These are phyloP conservation scores for Gaeumannomyces sp. DNA, from an alignment of 2,329 filamentous ascomycete genomes.

Conservation along the genomic window DNA sequence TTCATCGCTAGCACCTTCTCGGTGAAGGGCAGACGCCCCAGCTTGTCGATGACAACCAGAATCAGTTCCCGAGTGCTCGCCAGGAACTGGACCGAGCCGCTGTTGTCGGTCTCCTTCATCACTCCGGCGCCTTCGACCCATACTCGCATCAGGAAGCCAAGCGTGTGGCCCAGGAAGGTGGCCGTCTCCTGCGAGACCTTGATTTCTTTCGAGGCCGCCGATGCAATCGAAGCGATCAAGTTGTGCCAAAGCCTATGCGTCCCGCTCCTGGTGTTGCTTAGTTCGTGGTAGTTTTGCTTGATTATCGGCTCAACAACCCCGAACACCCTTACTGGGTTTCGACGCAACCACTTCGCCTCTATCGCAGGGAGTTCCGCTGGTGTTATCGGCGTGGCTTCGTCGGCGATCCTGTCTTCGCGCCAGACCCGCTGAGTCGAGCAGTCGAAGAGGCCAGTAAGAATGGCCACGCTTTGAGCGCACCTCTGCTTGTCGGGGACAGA, in stretches of 20 bases:
- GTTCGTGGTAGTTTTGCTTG: constrained; percentile 52
- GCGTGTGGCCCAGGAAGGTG: constrained; percentile 66
- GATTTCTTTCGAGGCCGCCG: constrained; percentile 76
- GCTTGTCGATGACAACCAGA: constrained; percentile 39
- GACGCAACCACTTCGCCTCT: constrained; percentile 82
- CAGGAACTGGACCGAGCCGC: constrained; percentile 44
- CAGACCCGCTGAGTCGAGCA: constrained; percentile 55
- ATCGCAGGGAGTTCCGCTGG: constrained; percentile 76
- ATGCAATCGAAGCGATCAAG: constrained; percentile 56
- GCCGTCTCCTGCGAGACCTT: constrained; percentile 81
- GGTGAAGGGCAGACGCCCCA: constrained; percentile 56
- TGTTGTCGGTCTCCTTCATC: constrained; percentile 37
- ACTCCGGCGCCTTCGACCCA: constrained; percentile 57
- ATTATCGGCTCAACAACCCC: constrained; percentile 53
- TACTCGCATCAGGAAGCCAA: constrained; percentile 61
- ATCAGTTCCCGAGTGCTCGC: constrained; percentile 47
- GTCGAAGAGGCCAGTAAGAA: constrained; percentile 70
- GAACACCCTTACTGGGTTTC: constrained; percentile 61
- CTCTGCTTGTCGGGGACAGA: constrained; percentile 36
- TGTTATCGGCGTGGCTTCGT: constrained; percentile 45
- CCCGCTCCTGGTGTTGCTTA: constrained; percentile 54
- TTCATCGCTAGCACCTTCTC: constrained; percentile 51
- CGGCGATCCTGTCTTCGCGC: constrained; percentile 66
- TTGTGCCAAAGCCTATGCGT: constrained; percentile 52
- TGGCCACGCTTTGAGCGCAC: constrained; percentile 53